These are phyloP conservation scores for Lecanicillium sp. DNA, from an alignment of 2,329 filamentous ascomycete genomes.

Conservation along the genomic window DNA sequence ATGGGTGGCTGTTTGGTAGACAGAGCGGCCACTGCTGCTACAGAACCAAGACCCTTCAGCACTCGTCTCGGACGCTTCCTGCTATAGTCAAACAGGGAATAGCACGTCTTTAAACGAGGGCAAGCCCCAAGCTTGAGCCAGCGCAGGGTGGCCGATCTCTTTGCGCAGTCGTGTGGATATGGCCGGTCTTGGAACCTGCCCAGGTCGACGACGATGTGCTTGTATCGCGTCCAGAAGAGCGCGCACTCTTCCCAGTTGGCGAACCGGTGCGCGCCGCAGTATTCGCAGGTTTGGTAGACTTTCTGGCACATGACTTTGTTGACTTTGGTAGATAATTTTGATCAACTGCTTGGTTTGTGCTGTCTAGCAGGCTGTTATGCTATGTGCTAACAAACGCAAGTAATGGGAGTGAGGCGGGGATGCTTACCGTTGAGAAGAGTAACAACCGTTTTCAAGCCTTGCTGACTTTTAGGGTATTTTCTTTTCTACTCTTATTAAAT, in stretches of 20 bases:
- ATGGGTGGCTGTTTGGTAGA: background rate
- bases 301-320: background rate
- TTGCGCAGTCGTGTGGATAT: background rate
- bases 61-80: too few relatives aligned
- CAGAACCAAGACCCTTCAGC: too few relatives aligned
- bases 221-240: constrained; percentile 4
- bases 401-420: background rate
- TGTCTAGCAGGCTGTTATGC: background rate
- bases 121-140: background rate
- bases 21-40: background rate
- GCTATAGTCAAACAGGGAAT: background rate
- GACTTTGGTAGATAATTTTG: background rate
- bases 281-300: background rate
- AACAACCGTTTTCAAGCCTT: too few relatives aligned
- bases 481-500: too few relatives aligned
- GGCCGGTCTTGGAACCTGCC: constrained; percentile 4
- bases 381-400: background rate
- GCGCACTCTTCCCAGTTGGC: constrained; percentile 6
- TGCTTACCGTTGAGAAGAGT: background rate
- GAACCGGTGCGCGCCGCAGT: constrained; percentile 4
- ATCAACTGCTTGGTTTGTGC: background rate
- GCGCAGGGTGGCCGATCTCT: background rate
- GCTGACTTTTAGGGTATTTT: too few relatives aligned
- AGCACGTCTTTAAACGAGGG: background rate
- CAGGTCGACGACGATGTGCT: constrained; percentile 4